Percentiles rank a stretch among this genome's conserved stretches.
Evolutionary conservation across 176 grass and related monocot species (phyloP).

Genomic region (Luzula sylvatica): DNA sequence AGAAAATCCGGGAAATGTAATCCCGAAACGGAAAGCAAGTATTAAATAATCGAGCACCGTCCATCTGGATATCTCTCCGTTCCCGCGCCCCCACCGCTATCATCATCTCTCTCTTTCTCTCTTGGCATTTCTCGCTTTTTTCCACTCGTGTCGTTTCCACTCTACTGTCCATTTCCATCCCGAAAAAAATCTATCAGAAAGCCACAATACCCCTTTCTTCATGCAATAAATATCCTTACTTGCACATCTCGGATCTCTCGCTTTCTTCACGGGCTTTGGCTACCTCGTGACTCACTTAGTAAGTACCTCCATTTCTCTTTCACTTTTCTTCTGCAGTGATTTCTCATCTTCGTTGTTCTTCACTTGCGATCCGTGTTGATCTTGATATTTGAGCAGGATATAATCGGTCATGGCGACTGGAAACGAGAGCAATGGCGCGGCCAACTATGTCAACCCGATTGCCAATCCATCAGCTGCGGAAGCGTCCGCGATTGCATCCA

Average conservation of each 20-base stretch:
- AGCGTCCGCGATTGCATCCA: constrained; percentile 55
- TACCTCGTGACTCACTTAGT: not conserved
- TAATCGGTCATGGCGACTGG: constrained; percentile 11
- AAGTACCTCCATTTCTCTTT: not conserved
- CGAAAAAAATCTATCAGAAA: constrained; percentile 5
- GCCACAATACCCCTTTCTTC: not conserved
- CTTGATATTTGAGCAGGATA: no score
- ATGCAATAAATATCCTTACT: not conserved
- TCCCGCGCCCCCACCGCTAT: no score
- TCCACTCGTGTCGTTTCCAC: constrained; percentile 13
- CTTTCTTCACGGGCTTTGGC: constrained; percentile 8
- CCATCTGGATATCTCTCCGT: no score
- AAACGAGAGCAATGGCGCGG: constrained; percentile 18
- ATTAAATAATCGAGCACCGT: no score
- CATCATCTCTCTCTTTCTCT: not conserved
- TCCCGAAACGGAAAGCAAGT: no score
- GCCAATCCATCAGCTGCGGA: constrained; percentile 56
- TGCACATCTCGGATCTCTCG: constrained; percentile 15
- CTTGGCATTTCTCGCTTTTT: constrained; percentile 1
- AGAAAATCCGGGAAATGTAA: no score
- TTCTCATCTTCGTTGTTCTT: not conserved
- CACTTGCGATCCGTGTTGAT: not conserved
- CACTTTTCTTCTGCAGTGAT: not conserved
- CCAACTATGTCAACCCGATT: constrained; percentile 42
- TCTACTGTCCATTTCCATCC: not conserved